Evolutionary conservation across 257 asterid genomes (phyloP), one percentile per base, ranked within the genome.

Genomic region (Solanum arcanum): DNA sequence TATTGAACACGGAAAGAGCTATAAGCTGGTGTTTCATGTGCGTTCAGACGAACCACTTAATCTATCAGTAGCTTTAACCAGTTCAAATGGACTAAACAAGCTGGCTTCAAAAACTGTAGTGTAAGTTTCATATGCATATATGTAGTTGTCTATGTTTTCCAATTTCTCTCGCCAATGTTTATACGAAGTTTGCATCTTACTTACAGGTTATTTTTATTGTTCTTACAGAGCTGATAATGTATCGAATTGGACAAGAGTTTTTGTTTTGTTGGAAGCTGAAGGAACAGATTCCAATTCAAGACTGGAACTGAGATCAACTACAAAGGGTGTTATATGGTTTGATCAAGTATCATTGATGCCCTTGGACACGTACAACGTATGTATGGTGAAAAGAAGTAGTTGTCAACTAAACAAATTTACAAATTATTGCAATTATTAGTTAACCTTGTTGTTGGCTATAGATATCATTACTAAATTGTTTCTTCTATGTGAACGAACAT

Each of bases 281-380:
- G 92, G 93, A 90, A 88, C 92, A 29, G 93, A 96, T 90, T 87
- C 94, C 86, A 93, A 94, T 41, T 89, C 99, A 86, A 94, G 96
- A 87, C 95, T 97, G 90, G 98, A 96, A 86, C 90, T 97, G 86
- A 94, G 92, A 33, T 95, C 98, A 5, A 90, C 92, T 56, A 91
- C 52, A 86, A 93, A 93, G 87, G 97, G 99, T 85, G 95, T 93
- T 84, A 85, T 97, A 88, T 97, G 99, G 99, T 94, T 97, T 80
- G 99, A 97, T 90, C 99, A 97, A 93, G 97, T 97, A 56, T 97
- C 99, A 23, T 86, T 97, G 87, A 95, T 97, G 98, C 99, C 98
- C 86, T 86, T 93, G 85, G 98, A 96, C 83, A 95, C 99, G 4
- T 93, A 93, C 89, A 97, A 97, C 94, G 99, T 95, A 89, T 84